Percentiles rank a stretch among this genome's conserved stretches.
These are phyloP conservation scores for Phytophthora sp. DNA, from an alignment of 352 stramenopile genomes.

Conservation along the genomic window DNA sequence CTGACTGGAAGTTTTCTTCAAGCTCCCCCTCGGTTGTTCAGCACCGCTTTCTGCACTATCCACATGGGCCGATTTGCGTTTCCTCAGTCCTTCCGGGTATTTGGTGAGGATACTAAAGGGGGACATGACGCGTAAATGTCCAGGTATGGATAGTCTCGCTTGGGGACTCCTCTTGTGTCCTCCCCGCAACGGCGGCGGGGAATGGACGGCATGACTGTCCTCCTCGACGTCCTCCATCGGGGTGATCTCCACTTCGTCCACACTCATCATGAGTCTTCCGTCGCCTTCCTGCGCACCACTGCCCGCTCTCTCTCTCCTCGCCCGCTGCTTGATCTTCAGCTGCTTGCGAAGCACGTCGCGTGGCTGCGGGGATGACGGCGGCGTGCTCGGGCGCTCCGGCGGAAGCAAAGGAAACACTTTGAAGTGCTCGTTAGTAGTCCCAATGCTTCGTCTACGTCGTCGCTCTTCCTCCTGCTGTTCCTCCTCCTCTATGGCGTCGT, in stretches of 20 bases:
- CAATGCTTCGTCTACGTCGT: conserved; percentile 12
- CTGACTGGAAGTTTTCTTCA: conserved; percentile 80
- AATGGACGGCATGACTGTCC: conserved; percentile 25
- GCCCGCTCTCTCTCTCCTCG: conserved; percentile 4
- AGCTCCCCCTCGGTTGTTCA: conserved; percentile 28
- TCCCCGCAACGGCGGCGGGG: conserved; percentile 12
- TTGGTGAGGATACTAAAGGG: conserved; percentile 68
- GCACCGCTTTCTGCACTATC: conserved; percentile 37
- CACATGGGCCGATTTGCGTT: conserved; percentile 79
- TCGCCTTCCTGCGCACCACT: conserved; percentile 22
- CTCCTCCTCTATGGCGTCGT: conserved; percentile 12
- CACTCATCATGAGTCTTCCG: conserved; percentile 42
- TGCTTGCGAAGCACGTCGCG: conserved; percentile 77
- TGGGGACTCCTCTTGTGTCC: conserved; percentile 26
- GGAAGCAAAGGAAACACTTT: conserved; percentile 52
- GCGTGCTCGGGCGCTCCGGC: conserved; percentile 63
- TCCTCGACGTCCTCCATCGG: conserved; percentile 45
- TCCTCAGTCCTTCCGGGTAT: conserved; percentile 72
- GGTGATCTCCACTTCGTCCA: conserved; percentile 74
- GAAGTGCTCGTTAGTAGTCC: conserved; percentile 36
- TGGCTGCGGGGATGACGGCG: conserved; percentile 80
- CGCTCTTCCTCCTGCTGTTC: conserved; percentile 11
- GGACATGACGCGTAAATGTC: conserved; percentile 57
- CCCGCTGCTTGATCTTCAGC: conserved; percentile 57
- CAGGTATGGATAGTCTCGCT: conserved; percentile 59